Conservation (phyloP, 2,329 filamentous ascomycete species). For the Apiospora malaysiana region DNA sequence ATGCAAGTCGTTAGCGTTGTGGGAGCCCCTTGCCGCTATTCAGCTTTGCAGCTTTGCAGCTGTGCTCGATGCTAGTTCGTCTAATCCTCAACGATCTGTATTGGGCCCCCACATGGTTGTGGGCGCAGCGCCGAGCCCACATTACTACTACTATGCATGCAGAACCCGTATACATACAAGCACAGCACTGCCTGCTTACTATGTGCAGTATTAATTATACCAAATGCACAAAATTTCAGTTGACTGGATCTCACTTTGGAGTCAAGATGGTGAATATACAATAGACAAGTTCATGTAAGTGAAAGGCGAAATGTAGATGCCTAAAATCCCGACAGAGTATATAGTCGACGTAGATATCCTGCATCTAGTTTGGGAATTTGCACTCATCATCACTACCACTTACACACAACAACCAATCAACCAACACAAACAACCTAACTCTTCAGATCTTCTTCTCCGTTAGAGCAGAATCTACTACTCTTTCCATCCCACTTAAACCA, state of each 20-base stretch:
- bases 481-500: background rate
- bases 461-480: background rate
- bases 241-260: background rate
- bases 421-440: background rate
- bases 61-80: too few species aligned
- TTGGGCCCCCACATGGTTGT: too few species aligned
- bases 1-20: too few species aligned
- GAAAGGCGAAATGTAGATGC: background rate
- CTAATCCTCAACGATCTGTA: too few species aligned
- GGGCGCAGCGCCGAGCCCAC: too few species aligned
- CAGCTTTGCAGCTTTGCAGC: too few species aligned
- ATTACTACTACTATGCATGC: too few species aligned
- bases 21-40: too few species aligned
- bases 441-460: background rate
- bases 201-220: background rate
- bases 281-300: background rate
- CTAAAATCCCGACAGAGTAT: background rate
- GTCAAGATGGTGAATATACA: background rate
- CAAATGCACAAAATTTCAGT: background rate
- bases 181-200: background rate
- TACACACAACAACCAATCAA: background rate
- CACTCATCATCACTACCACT: background rate
- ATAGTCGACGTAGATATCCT: background rate
- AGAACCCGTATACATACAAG: background rate
- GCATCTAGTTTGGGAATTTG: background rate